Base-by-base conservation (phyloP, 495 filamentous ascomycete genomes). In the Lasiosphaeria ovina region DNA sequence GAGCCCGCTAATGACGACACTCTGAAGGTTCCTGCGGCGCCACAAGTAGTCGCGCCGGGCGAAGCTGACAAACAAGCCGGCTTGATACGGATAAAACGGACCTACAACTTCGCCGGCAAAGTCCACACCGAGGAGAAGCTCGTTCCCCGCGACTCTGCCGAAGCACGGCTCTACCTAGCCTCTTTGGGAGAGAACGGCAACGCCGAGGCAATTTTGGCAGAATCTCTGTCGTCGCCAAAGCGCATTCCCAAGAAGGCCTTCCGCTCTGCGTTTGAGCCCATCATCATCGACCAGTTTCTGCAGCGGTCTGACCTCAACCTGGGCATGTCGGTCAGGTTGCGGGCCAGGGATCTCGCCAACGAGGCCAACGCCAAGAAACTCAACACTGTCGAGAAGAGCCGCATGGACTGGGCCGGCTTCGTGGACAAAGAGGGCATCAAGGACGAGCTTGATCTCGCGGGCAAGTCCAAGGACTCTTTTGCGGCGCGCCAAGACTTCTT, bases 311-410 rank as follows among this genome's bases (percentile, higher is more conserved):
- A 85, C 59, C 70, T 85, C 14, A 78, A 82, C 54, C 72, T 85
- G 35, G 76, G 78, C 57, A 72, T 81, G 65, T 56, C 69, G 14
- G 67, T 69, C 51, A 68, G 76, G 47, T 47, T 79, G 34, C 62
- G 69, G 52, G 63, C 74, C 17, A 71, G 77, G 24, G 79, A 80
- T 62, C 55, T 62, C 47, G 66, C 70, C 9, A 67, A 67, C n/a
- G 64, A 66, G 35, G 79, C 79, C 4, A 82, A 82, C 58, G 88
- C 89, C 51, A 86, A 88, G 69, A 97, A 97, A 69, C 82, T 98
- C 69, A 98, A 96, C 71, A 96, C 93, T 1, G 88, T 98, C 31
- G 92, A 98, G 77, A 98, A 98, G 79, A 93, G 89, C 40, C 81
- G 90, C 54, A 81, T 97, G 77, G 94, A 98, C 71, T 98, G 94